These are phyloP conservation scores for Lanmaoa pseudosensibilis DNA, from an alignment of 768 basidiomycete species.

Conservation along the genomic window DNA sequence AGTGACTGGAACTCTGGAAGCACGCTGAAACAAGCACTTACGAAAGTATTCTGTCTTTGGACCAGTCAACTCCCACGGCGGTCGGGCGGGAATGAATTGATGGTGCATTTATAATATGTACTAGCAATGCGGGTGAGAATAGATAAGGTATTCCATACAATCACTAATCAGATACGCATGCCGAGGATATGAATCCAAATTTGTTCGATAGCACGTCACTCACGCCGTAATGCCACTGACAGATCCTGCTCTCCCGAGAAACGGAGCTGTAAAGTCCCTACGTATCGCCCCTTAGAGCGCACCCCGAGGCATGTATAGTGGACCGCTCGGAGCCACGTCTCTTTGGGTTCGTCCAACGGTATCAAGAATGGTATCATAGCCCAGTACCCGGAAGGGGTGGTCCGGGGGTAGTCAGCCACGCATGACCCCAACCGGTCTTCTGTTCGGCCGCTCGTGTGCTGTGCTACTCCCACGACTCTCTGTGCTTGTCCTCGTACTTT, in stretches of 20 bases:
- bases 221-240: neutral
- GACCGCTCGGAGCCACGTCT: neutral
- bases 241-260: neutral
- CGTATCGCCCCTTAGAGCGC: neutral
- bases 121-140: neutral
- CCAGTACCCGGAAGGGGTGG: constrained; percentile 10
- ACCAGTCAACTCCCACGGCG: neutral
- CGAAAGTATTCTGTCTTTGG: neutral
- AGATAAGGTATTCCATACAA: neutral
- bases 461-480: constrained; percentile 11
- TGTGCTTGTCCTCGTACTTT: constrained; percentile 12
- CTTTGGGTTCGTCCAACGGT: neutral
- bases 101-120: neutral
- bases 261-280: neutral
- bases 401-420: neutral
- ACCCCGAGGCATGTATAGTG: neutral
- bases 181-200: neutral
- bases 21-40: neutral
- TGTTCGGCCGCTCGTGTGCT: neutral
- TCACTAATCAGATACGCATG: neutral
- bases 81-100: neutral
- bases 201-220: neutral
- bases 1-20: neutral
- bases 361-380: constrained; percentile 15
- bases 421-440: neutral